Percentiles rank a stretch among this genome's conserved stretches.
phyloP scores from a whole-genome alignment of 768 basidiomycete species.

The Russula sp. region DNA sequence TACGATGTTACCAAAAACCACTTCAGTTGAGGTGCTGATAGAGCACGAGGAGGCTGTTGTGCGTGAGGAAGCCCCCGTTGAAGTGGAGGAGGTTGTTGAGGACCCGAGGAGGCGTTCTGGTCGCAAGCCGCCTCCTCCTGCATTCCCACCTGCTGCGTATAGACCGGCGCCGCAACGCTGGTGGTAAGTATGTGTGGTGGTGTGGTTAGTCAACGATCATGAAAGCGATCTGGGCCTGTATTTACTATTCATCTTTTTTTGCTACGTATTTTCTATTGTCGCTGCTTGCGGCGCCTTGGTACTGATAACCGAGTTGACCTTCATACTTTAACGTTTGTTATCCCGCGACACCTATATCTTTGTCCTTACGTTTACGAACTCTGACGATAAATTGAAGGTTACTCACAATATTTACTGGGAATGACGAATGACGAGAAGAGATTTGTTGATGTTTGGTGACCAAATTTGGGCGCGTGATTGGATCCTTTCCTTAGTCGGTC shows the following conservation, averaged over 20 bases:
- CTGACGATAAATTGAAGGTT: conserved; percentile 30
- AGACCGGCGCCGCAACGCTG: conserved; percentile 27
- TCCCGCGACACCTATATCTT: conserved; percentile 24
- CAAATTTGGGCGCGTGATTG: not conserved
- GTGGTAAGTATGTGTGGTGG: conserved; percentile 27
- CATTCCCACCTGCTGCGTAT: conserved; percentile 41
- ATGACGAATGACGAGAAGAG: not conserved
- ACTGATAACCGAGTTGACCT: conserved; percentile 20
- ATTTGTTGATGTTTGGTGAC: conserved; percentile 26
- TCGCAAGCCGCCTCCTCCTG: conserved; percentile 48
- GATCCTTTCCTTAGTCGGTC: not conserved
- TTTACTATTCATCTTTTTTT: conserved; percentile 21
- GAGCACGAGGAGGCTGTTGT: conserved; percentile 50
- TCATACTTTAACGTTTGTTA: conserved; percentile 16
- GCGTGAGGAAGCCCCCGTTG: conserved; percentile 38
- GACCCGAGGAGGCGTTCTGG: conserved; percentile 41
- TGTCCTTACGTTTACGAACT: conserved; percentile 25
- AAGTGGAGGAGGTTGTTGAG: conserved; percentile 43
- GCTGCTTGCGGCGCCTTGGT: conserved; percentile 24
- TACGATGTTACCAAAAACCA: conserved; percentile 66
- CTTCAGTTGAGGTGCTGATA: conserved; percentile 59
- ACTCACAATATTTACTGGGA: conserved; percentile 3
- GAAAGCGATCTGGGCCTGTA: conserved; percentile 28
- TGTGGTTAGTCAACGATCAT: conserved; percentile 21
- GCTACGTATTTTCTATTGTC: conserved; percentile 27